Conservation (phyloP, 1,284 basidiomycete genomes). For the Cutaneotrichosporon daszewskae region DNA sequence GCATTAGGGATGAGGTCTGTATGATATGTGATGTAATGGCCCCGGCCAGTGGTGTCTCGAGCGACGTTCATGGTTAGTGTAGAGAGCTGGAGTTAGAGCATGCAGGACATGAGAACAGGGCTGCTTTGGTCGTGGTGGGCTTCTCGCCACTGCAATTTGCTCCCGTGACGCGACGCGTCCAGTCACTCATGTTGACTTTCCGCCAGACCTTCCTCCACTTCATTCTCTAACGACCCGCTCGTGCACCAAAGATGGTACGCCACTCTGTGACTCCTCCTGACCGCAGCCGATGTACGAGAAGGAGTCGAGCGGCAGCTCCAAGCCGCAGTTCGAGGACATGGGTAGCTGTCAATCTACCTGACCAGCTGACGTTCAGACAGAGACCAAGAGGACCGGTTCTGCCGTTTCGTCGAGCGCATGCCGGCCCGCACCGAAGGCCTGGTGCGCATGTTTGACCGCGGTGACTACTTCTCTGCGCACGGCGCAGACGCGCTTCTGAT, state of each 20-base stretch:
- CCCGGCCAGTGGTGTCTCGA: neutral
- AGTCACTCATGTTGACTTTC: slow-evolving; percentile 5
- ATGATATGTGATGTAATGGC: slow-evolving; percentile 1
- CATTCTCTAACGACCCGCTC: neutral
- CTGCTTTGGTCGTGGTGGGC: neutral
- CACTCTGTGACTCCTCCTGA: neutral
- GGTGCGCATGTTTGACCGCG: slow-evolving; percentile 75
- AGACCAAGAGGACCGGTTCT: slow-evolving; percentile 66
- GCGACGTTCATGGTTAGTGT: too few relatives aligned
- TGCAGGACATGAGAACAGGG: neutral
- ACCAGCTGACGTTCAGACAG: slow-evolving; percentile 48
- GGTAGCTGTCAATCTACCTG: slow-evolving; percentile 12
- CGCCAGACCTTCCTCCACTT: neutral
- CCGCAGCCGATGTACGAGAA: slow-evolving; percentile 44
- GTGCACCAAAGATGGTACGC: too few relatives aligned
- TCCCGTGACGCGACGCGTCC: slow-evolving; percentile 17
- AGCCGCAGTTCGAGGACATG: slow-evolving; percentile 44
- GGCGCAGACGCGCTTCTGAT: slow-evolving; percentile 83
- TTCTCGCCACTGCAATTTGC: slow-evolving; percentile 6
- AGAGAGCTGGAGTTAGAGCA: too few relatives aligned
- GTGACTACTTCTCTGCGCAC: slow-evolving; percentile 80
- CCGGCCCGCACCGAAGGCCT: slow-evolving; percentile 54
- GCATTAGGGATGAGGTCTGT: slow-evolving; percentile 5
- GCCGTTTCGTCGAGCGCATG: slow-evolving; percentile 64
- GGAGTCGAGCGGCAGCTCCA: slow-evolving; percentile 35